Conservation (phyloP, 1,284 basidiomycete genomes). For the Ustilago vetiveriae region DNA sequence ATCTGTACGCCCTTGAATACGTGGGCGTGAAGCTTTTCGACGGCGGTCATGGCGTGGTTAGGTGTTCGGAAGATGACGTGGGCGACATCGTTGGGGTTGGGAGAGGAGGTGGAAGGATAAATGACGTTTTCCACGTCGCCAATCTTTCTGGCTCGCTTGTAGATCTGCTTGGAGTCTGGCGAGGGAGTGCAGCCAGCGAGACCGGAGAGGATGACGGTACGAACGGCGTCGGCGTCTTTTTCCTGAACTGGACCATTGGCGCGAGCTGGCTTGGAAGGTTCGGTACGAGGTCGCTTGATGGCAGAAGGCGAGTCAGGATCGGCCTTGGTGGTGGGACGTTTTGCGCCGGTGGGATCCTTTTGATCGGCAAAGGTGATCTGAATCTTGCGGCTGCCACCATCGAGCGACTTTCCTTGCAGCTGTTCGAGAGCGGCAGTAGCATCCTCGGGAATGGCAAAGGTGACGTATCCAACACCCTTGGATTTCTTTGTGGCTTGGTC, state of each 20-base stretch:
- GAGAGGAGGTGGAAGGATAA: constrained; percentile 41
- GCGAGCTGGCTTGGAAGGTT: constrained; percentile 17
- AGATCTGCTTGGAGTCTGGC: constrained; percentile 61
- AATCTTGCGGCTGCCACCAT: constrained; percentile 58
- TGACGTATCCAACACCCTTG: constrained; percentile 98
- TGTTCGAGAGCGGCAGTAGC: constrained; percentile 70
- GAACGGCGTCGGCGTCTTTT: constrained; percentile 60
- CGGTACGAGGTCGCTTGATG: constrained; percentile 30
- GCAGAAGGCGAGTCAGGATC: constrained; percentile 22
- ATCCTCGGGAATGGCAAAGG: constrained; percentile 89
- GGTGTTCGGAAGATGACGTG: constrained; percentile 81
- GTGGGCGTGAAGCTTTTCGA: constrained; percentile 88
- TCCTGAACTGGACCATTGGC: constrained; percentile 12
- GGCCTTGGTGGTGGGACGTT: constrained; percentile 26
- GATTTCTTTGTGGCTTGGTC: constrained; percentile 80
- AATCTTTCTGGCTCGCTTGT: constrained; percentile 64
- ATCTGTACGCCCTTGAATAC: constrained; percentile 89
- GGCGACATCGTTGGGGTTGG: constrained; percentile 69
- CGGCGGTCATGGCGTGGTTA: constrained; percentile 76
- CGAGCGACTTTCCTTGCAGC: constrained; percentile 62
- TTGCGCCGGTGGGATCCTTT: constrained; percentile 40
- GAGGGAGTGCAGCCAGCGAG: constrained; percentile 51
- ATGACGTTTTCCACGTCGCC: constrained; percentile 64
- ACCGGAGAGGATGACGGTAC: constrained; percentile 62
- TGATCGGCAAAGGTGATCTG: constrained; percentile 59